phyloP scores from a whole-genome alignment of 164 flowering plant species.

The Magnolia kwangsiensis region DNA sequence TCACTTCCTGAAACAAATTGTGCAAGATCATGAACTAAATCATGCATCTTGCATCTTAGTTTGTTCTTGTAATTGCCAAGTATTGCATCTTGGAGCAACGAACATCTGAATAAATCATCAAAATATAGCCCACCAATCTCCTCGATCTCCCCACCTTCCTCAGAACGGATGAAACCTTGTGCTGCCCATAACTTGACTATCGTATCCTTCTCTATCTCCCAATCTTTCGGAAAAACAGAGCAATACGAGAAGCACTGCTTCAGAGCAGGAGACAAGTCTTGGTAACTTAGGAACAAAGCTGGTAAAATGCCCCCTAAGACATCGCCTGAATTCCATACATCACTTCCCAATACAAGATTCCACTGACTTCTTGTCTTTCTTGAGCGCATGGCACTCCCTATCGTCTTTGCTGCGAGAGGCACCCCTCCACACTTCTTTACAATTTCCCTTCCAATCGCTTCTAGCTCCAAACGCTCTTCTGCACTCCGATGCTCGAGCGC shows the following conservation, averaged over 20 bases:
- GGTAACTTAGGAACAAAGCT: not conserved
- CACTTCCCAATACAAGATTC: not conserved
- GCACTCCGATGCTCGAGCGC: not conserved
- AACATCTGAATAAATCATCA: conserved; percentile 5
- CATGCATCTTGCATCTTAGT: conserved; percentile 7
- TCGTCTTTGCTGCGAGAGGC: not conserved
- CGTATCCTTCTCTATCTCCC: not conserved
- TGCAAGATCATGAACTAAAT: conserved; percentile 5
- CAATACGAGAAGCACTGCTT: conserved; percentile 15
- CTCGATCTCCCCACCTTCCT: conserved; percentile 3
- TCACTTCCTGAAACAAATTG: not conserved
- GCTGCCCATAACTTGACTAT: conserved; percentile 16
- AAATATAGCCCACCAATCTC: conserved; percentile 4
- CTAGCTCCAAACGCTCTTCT: not conserved
- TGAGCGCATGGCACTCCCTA: not conserved
- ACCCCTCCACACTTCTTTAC: conserved; percentile 4
- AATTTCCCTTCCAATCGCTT: conserved; percentile 2
- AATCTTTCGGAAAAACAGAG: conserved; percentile 11
- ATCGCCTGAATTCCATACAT: not conserved
- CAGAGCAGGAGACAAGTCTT: not conserved
- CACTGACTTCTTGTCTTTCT: not conserved
- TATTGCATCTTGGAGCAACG: conserved; percentile 3
- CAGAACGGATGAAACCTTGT: conserved; percentile 5
- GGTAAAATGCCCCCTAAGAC: not conserved
- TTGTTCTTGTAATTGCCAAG: not conserved